Conservation (phyloP, 2,329 filamentous ascomycete species). For the Cladosporium austrohemisphaericum region DNA sequence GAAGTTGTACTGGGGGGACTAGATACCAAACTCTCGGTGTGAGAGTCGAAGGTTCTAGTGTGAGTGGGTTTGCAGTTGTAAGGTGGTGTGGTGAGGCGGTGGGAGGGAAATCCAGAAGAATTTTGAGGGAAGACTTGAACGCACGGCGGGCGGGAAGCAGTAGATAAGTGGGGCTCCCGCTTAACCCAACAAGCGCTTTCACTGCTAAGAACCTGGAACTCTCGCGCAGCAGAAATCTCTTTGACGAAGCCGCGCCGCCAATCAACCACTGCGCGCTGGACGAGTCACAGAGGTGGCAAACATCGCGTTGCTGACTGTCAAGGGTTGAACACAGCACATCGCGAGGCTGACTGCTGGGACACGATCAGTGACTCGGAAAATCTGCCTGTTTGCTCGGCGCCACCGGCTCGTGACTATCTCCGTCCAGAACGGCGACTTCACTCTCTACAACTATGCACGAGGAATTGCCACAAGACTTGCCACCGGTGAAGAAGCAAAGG, state of each 20-base stretch:
- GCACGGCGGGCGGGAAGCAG: not conserved
- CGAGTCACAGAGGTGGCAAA: constrained; percentile 3
- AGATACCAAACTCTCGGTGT: constrained; percentile 47
- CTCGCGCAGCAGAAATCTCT: not conserved
- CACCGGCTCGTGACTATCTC: too few species aligned
- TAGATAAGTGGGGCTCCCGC: not conserved
- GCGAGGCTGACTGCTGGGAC: too few species aligned
- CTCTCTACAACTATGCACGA: constrained; percentile 2
- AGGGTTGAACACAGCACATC: too few species aligned
- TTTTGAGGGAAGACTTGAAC: not conserved
- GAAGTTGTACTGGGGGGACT: constrained; percentile 35
- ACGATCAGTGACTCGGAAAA: too few species aligned
- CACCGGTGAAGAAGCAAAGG: constrained; percentile 22
- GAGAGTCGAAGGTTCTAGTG: constrained; percentile 36
- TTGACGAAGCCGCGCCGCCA: not conserved
- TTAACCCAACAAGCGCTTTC: not conserved
- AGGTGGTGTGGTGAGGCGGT: constrained; percentile 7
- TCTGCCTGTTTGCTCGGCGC: too few species aligned
- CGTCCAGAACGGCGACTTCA: not conserved
- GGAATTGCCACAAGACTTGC: constrained; percentile 12
- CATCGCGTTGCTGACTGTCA: too few species aligned
- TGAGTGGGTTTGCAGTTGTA: constrained; percentile 6
- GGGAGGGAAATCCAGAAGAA: not conserved
- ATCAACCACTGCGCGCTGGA: not conserved
- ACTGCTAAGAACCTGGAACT: not conserved